Base-by-base conservation (phyloP, 768 basidiomycete genomes). In the Pleurotus platypus region DNA sequence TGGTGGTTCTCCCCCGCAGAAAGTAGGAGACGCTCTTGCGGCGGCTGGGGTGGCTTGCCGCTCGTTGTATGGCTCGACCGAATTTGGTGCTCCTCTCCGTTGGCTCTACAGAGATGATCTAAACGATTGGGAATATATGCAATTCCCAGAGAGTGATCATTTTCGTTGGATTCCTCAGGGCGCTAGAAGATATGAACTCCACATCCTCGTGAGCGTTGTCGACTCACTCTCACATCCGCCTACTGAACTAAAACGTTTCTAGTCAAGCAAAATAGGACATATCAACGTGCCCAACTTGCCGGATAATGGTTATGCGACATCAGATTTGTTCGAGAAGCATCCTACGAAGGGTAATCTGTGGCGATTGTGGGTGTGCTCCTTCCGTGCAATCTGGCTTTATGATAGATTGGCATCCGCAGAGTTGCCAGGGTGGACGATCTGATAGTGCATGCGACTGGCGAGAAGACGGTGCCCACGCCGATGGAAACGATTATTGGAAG, bases 321-420 rank as follows among this genome's bases (percentile, higher is more conserved):
- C 70, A 2, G 80, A 80, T 63, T 60, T 78, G 5, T 78, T 75
- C 58, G 56, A 71, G 30, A 69, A 66, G 22, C 80, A 82, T 57
- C 77, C 80, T 1, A 75, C 72, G 6, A 71, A 74, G 8, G 61
- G 69, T 2, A 64, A 69, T 13, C 62, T 76, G 16, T 82, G 74
- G 68, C 78, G 71, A 61, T 64, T 78, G 77, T 79, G 54, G 16
- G 60, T 48, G 27, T 13, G 68, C 62, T 2, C 9, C 38, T 24
- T 15, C 38, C 18, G 13, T 46, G 57, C 55, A 2, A 30, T 4
- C 42, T 18, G 4, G 4, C 9, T 8, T n/a, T 45, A n/a, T n/a
- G n/a, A 45, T 12, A 45, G 2, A n/a, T 12, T 45, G 2, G n/a
- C 42, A 11, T 35, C 30, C 30, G 8, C 40, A 78, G 74, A 37